Evolutionary conservation across 306 rosid genomes (phyloP).

Genomic region (Carpinus fangiana): DNA sequence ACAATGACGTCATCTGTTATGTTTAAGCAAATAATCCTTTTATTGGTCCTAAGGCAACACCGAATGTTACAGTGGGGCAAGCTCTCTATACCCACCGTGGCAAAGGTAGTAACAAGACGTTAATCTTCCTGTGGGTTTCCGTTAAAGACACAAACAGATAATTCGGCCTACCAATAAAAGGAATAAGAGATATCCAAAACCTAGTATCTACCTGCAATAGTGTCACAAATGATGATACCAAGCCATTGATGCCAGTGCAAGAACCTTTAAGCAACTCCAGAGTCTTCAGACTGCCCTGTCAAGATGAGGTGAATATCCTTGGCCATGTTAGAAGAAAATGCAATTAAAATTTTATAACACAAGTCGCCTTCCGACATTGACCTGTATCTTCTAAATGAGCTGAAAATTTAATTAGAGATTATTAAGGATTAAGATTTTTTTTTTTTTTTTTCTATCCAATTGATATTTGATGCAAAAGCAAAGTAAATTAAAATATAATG

Average conservation of each 20-base stretch:
- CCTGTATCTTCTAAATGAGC: no score
- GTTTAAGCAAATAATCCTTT: neutral
- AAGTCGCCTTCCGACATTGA: no score
- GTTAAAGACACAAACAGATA: neutral
- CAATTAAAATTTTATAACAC: no score
- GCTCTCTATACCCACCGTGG: neutral
- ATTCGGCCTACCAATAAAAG: constrained; percentile 13
- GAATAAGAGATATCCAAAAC: neutral
- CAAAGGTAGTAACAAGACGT: neutral
- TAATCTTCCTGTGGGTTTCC: constrained; percentile 3
- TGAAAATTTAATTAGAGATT: no score
- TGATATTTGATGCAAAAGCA: no score
- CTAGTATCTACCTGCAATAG: constrained; percentile 67
- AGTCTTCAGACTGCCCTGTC: constrained; percentile 96
- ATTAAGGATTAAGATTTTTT: no score
- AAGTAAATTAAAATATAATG: no score
- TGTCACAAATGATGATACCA: constrained; percentile 83
- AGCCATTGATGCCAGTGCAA: constrained; percentile 62
- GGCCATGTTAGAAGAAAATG: no score
- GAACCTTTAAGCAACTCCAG: constrained; percentile 42
- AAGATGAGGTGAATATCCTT: constrained; percentile 28
- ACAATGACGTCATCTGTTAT: neutral
- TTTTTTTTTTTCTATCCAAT: neutral
- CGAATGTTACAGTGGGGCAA: constrained; percentile 13
- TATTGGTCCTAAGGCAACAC: neutral